phyloP scores from a whole-genome alignment of 2,329 filamentous ascomycete genomes.

The Pseudopithomyces chartarum region DNA sequence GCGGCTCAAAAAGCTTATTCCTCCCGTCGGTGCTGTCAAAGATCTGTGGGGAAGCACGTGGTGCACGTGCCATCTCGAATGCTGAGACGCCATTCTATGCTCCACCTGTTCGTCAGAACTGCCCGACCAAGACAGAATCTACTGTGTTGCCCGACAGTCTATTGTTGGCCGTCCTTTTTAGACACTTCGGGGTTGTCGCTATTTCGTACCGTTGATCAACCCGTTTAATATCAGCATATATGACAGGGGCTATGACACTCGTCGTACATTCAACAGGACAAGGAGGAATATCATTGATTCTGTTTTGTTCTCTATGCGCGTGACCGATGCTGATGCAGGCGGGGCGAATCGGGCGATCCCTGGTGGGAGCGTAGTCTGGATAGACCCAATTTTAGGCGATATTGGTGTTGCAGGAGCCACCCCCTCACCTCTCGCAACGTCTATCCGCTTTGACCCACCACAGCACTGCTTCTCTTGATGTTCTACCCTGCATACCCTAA shows the following conservation, averaged over 20 bases:
- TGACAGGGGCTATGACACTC: no score
- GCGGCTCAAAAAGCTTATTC: constrained; percentile 43
- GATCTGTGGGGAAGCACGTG: constrained; percentile 33
- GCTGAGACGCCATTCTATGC: constrained; percentile 7
- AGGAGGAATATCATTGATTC: no score
- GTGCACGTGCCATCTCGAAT: constrained; percentile 12
- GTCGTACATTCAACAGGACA: no score
- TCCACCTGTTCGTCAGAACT: constrained; percentile 1
- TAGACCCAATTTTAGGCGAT: constrained; percentile 12
- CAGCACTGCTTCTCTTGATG: neutral
- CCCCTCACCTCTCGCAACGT: neutral
- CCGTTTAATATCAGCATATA: neutral
- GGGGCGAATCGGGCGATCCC: constrained; percentile 1
- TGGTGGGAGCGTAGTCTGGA: constrained; percentile 8
- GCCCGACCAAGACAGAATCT: neutral
- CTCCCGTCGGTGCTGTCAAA: constrained; percentile 28
- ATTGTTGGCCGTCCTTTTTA: neutral
- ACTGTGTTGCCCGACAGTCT: neutral
- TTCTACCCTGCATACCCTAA: no score
- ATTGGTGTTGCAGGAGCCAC: constrained; percentile 16
- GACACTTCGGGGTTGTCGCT: no score
- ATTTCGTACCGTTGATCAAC: no score
- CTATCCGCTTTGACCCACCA: neutral
- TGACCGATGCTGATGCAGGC: neutral
- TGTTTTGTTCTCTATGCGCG: neutral